Conservation (phyloP, 2,329 filamentous ascomycete genomes). For the Fusarium dlaminii region DNA sequence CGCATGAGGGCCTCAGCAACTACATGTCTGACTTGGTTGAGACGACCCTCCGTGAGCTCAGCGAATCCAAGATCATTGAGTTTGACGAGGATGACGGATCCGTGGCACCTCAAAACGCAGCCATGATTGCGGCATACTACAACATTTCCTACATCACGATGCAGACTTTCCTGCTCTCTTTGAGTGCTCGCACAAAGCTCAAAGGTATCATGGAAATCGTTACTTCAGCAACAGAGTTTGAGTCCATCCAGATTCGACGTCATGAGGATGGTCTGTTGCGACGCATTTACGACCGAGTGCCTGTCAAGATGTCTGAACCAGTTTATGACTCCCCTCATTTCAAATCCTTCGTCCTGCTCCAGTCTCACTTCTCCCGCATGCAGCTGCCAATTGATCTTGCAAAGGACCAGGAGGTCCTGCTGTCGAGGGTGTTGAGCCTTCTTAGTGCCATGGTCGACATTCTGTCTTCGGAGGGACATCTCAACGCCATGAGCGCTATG, state of each 20-base stretch:
- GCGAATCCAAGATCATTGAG: slow-evolving; percentile 94
- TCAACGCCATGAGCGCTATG: slow-evolving; percentile 99
- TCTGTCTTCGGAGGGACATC: slow-evolving; percentile 90
- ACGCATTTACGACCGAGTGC: slow-evolving; percentile 92
- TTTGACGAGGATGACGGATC: slow-evolving; percentile 93
- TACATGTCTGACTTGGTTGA: slow-evolving; percentile 96
- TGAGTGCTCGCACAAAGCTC: slow-evolving; percentile 88
- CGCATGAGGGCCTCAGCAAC: slow-evolving; percentile 91
- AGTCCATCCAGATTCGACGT: slow-evolving; percentile 90
- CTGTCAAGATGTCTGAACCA: slow-evolving; percentile 91
- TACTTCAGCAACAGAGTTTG: slow-evolving; percentile 96
- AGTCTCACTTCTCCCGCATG: slow-evolving; percentile 98
- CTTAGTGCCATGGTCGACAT: slow-evolving; percentile 95
- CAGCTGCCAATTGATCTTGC: slow-evolving; percentile 93
- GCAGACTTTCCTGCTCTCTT: slow-evolving; percentile 95
- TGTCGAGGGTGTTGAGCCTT: slow-evolving; percentile 85
- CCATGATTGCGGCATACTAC: slow-evolving; percentile 99
- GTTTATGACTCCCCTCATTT: slow-evolving; percentile 95
- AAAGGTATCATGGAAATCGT: slow-evolving; percentile 98
- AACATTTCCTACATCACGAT: slow-evolving; percentile 99
- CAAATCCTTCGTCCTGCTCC: slow-evolving; percentile 96
- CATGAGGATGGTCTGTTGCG: slow-evolving; percentile 90
- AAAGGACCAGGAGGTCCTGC: slow-evolving; percentile 91
- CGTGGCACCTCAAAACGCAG: slow-evolving; percentile 89
- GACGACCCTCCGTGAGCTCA: slow-evolving; percentile 87